Evolutionary conservation across 2,329 filamentous ascomycete species (phyloP).

Genomic region (Aureobasidium sp.): DNA sequence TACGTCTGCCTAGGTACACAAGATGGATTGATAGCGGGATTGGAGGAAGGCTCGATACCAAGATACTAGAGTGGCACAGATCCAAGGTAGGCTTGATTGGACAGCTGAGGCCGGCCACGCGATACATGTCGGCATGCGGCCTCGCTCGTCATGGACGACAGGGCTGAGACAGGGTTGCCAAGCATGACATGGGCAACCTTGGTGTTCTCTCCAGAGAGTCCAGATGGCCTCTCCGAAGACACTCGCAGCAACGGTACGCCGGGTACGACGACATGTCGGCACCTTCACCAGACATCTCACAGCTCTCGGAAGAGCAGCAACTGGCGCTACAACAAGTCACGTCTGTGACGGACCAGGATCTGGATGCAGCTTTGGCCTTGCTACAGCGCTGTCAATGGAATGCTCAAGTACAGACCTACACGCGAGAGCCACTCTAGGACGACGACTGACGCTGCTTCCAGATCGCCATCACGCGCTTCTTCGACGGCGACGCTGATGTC

Average conservation of each 20-base stretch:
- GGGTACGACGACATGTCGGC: conserved; percentile 28
- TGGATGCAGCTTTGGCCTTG: conserved; percentile 65
- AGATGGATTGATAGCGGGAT: not conserved
- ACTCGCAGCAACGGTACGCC: too few species aligned
- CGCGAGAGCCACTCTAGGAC: not conserved
- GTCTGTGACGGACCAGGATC: conserved; percentile 75
- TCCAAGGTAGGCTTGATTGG: not conserved
- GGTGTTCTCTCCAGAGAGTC: not conserved
- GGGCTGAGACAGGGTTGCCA: not conserved
- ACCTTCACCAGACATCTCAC: conserved; percentile 47
- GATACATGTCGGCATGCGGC: not conserved
- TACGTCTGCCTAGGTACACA: not conserved
- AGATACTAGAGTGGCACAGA: not conserved
- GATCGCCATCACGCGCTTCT: conserved; percentile 96
- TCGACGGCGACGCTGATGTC: conserved; percentile 88
- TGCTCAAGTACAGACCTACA: conserved; percentile 55
- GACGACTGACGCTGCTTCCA: conserved; percentile 31
- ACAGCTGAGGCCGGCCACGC: not conserved
- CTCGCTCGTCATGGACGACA: not conserved
- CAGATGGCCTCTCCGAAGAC: not conserved
- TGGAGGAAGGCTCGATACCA: not conserved
- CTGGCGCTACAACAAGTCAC: conserved; percentile 80
- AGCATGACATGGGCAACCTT: conserved; percentile 4
- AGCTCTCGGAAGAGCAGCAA: conserved; percentile 70
- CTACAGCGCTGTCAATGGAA: conserved; percentile 92